Conservation (phyloP, 371 early-diverging fungal species). For the Mortierella sp. region DNA sequence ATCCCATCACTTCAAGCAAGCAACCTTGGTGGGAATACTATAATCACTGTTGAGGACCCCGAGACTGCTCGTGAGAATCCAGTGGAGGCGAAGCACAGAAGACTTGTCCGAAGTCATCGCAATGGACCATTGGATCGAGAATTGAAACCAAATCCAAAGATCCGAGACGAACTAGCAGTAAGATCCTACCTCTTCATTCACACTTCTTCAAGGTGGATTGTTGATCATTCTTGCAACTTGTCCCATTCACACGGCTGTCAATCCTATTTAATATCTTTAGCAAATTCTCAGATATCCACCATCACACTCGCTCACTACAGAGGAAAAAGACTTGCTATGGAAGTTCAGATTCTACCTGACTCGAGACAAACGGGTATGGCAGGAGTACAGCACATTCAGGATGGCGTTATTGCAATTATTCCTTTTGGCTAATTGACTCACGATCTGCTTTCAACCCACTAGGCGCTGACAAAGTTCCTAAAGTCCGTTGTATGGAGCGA, state of each 20-base stretch:
- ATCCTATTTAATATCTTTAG: slow-evolving; percentile 59
- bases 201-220: no score
- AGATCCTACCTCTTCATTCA: neutral
- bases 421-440: no score
- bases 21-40: slow-evolving; percentile 23
- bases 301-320: slow-evolving; percentile 78
- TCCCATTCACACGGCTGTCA: no score
- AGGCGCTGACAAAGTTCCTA: slow-evolving; percentile 96
- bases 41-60: slow-evolving; percentile 70
- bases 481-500: slow-evolving; percentile 97
- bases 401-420: neutral
- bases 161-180: slow-evolving; percentile 93
- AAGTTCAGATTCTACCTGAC: slow-evolving; percentile 95
- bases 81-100: slow-evolving; percentile 96
- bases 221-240: neutral
- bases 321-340: slow-evolving; percentile 96
- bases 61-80: slow-evolving; percentile 87
- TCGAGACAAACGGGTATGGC: slow-evolving; percentile 81
- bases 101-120: slow-evolving; percentile 89
- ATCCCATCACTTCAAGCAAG: slow-evolving; percentile 23
- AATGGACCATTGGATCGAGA: slow-evolving; percentile 92
- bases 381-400: neutral
- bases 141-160: slow-evolving; percentile 93
- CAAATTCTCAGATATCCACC: slow-evolving; percentile 93
- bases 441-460: neutral